Base-by-base conservation (phyloP, 2,329 filamentous ascomycete genomes). In the Sphaerulina populicola region DNA sequence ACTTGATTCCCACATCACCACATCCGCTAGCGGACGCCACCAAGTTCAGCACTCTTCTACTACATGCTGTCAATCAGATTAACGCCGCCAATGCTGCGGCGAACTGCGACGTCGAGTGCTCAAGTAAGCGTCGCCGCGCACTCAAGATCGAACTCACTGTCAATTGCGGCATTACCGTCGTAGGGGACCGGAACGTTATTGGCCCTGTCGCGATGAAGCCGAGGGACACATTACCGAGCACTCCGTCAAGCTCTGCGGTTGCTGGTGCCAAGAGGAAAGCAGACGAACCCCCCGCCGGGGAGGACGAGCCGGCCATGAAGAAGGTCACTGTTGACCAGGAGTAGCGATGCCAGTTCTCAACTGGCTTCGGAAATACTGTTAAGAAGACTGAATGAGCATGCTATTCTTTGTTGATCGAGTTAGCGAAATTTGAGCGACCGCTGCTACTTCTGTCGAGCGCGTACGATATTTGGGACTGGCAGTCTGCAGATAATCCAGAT, bases 101-200 rank as follows among this genome's bases (percentile, higher is more conserved):
- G 23, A 68, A 66, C 29, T 71, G 69, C 8, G 66, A 74, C 11
- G 72, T 72, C 73, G 69, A 74, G 37, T 23, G 35, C 70, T 23
- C 15, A 6, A 14, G 72, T 72, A 12, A 65, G 18, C 69, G 30
- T 36, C 73, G 73, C 6, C 64, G 23, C 69, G 70, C 70, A 23
- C 68, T 80, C 10, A 70, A 72, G 18, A 73, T 76, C 2, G 72
- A 74, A 12, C 57, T 77, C 15, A 69, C 65, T 7, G 67, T 68
- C 51, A 63, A 66, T 30, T 67, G 65, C 51, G 66, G 67, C 23
- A 55, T 67, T 27, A 63, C 56, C 2, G 58, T 67, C 18, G 47
- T 61, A 9, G 65, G 64, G 0, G 59, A 66, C 47, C 49, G 60
- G 31, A 67, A 67, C 46, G 63, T 66, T 6, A 55, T 66, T 18